A percentile compares a stretch with the other conserved stretches of the same genome.
These are phyloP conservation scores for Scheffersomyces illinoinensis DNA, from an alignment of 1,139 yeast species.

Conservation along the genomic window DNA sequence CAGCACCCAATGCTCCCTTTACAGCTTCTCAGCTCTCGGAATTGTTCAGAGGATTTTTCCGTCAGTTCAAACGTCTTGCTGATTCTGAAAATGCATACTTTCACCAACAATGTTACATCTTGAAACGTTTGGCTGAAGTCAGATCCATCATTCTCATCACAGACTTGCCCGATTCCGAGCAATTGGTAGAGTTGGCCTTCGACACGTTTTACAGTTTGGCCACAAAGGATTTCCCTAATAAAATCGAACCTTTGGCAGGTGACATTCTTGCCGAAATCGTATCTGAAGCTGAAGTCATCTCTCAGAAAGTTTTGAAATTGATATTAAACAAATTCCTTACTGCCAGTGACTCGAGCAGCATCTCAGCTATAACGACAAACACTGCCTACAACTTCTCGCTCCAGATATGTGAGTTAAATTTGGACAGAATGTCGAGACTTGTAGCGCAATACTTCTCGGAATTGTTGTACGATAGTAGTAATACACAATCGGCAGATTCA, in stretches of 20 bases:
- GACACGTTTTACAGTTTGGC: constrained; percentile 60
- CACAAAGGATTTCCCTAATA: constrained; percentile 38
- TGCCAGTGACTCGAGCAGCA: constrained; percentile 4
- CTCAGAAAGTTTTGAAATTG: constrained; percentile 60
- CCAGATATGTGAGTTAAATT: constrained; percentile 66
- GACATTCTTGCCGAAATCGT: constrained; percentile 77
- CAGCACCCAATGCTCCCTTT: constrained; percentile 92
- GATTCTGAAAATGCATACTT: constrained; percentile 66
- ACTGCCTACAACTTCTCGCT: constrained; percentile 71
- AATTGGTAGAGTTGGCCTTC: constrained; percentile 58
- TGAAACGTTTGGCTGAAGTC: constrained; percentile 74
- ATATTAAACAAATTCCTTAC: constrained; percentile 55
- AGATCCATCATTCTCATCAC: constrained; percentile 77
- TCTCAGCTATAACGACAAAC: constrained; percentile 17
- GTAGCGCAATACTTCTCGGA: constrained; percentile 83
- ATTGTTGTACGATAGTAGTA: constrained; percentile 54
- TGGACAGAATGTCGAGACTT: constrained; percentile 75
- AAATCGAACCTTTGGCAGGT: constrained; percentile 58
- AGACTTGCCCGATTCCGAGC: constrained; percentile 66
- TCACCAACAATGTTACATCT: constrained; percentile 63
- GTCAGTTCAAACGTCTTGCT: constrained; percentile 58
- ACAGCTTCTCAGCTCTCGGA: constrained; percentile 61
- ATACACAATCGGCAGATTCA: constrained; percentile 24
- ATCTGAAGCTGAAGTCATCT: constrained; percentile 71
- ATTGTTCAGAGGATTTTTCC: constrained; percentile 62